These are phyloP conservation scores for Oidiodendron maius DNA, from an alignment of 495 filamentous ascomycete species.

Conservation along the genomic window DNA sequence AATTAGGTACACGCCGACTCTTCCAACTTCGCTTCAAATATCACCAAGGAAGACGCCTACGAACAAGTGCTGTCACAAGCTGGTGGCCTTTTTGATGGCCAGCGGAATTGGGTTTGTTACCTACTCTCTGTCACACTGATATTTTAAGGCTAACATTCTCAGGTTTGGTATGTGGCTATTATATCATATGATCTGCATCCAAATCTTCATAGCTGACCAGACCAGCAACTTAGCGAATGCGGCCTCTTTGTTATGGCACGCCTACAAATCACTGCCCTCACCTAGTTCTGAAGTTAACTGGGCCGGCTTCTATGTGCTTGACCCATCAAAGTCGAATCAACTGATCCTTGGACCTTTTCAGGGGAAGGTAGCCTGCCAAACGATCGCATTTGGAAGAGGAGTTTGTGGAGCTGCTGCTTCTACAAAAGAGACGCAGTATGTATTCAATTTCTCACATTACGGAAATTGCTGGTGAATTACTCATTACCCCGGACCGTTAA, in stretches of 20 bases:
- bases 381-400: constrained; percentile 70
- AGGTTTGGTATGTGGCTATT: constrained; percentile 20
- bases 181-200: too few species aligned
- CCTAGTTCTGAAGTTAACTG: constrained; percentile 76
- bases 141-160: too few species aligned
- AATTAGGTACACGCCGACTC: constrained; percentile 92
- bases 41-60: constrained; percentile 73
- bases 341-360: constrained; percentile 86
- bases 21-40: constrained; percentile 60
- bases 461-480: too few species aligned
- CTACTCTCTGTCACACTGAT: constrained; percentile 7
- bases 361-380: constrained; percentile 83
- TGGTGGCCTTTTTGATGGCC: constrained; percentile 64
- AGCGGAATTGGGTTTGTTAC: constrained; percentile 76
- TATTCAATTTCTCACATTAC: too few species aligned
- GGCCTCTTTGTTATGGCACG: constrained; percentile 82
- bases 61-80: constrained; percentile 67
- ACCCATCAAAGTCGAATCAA: constrained; percentile 47
- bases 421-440: constrained; percentile 48
- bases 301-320: constrained; percentile 87
- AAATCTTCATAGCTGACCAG: not conserved
- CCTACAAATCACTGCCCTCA: constrained; percentile 68
- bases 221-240: constrained; percentile 78
- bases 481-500: too few species aligned
- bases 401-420: constrained; percentile 78